Conservation (phyloP, 345 rosid genomes). For the Murraya koenigii region DNA sequence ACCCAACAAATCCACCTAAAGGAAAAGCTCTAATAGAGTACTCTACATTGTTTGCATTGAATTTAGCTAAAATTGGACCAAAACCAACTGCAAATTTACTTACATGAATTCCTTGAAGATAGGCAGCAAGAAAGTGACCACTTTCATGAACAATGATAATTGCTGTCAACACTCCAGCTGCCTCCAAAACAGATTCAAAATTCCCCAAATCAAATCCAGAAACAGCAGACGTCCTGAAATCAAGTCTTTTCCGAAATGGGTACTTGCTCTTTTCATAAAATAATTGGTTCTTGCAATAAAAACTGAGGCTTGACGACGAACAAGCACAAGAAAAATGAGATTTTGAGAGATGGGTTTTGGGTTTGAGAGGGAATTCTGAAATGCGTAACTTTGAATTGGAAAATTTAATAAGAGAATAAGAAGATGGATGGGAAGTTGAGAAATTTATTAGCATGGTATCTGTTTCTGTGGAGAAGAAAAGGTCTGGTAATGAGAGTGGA, state of each 20-base stretch:
- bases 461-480: neutral
- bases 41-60: conserved; percentile 79
- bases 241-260: conserved; percentile 35
- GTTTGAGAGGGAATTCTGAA: conserved; percentile 37
- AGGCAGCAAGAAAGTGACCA: conserved; percentile 93
- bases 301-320: conserved; percentile 27
- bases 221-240: conserved; percentile 49
- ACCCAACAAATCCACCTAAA: conserved; percentile 91
- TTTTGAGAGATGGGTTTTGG: conserved; percentile 53
- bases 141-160: conserved; percentile 85
- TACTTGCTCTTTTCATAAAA: conserved; percentile 26
- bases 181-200: conserved; percentile 73
- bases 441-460: conserved; percentile 67
- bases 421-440: conserved; percentile 45
- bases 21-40: conserved; percentile 91
- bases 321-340: conserved; percentile 28
- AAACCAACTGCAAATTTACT: conserved; percentile 96
- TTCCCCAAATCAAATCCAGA: conserved; percentile 70
- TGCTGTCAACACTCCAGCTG: conserved; percentile 77
- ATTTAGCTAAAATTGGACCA: conserved; percentile 89
- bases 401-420: conserved; percentile 32
- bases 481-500: conserved; percentile 5
- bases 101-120: conserved; percentile 93
- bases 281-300: conserved; percentile 34
- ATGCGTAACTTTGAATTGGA: conserved; percentile 36